Percentiles rank a stretch among this genome's conserved stretches.
phyloP scores from a whole-genome alignment of 805 yeast species.

The Wickerhamia fluorescens region DNA sequence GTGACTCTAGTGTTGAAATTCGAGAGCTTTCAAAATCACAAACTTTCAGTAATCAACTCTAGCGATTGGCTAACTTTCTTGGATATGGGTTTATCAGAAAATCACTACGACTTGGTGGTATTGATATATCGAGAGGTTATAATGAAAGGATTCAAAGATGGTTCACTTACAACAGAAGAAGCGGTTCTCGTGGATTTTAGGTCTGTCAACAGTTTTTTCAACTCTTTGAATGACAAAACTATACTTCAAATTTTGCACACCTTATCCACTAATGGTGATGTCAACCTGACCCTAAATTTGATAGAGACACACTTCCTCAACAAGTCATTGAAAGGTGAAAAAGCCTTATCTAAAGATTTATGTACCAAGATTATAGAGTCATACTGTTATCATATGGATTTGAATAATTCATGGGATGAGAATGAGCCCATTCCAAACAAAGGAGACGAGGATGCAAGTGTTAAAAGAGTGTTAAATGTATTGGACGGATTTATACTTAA shows the following conservation, averaged over 20 bases:
- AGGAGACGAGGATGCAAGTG: constrained; percentile 15
- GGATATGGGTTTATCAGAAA: constrained; percentile 14
- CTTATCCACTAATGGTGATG: constrained; percentile 31
- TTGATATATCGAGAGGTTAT: constrained; percentile 21
- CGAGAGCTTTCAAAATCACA: too few species aligned
- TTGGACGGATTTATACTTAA: constrained; percentile 18
- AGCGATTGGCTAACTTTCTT: constrained; percentile 18
- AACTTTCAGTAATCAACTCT: constrained; percentile 4
- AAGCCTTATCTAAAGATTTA: constrained; percentile 25
- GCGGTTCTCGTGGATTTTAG: constrained; percentile 11
- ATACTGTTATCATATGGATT: constrained; percentile 21
- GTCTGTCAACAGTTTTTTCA: constrained; percentile 7
- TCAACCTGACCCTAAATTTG: constrained; percentile 23
- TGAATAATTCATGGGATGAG: constrained; percentile 5
- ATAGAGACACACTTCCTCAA: constrained; percentile 33
- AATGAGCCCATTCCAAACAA: constrained; percentile 4
- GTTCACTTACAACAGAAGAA: constrained; percentile 16
- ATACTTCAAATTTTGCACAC: constrained; percentile 22
- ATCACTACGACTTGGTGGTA: constrained; percentile 22
- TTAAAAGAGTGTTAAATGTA: constrained; percentile 26
- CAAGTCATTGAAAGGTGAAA: constrained; percentile 23
- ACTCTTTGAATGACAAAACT: constrained; percentile 16
- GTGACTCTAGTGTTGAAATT: too few species aligned
- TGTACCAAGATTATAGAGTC: constrained; percentile 27
- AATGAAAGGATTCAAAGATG: constrained; percentile 20